These are phyloP conservation scores for Echeveria elegans DNA, from an alignment of 164 flowering plant genomes.

Conservation along the genomic window DNA sequence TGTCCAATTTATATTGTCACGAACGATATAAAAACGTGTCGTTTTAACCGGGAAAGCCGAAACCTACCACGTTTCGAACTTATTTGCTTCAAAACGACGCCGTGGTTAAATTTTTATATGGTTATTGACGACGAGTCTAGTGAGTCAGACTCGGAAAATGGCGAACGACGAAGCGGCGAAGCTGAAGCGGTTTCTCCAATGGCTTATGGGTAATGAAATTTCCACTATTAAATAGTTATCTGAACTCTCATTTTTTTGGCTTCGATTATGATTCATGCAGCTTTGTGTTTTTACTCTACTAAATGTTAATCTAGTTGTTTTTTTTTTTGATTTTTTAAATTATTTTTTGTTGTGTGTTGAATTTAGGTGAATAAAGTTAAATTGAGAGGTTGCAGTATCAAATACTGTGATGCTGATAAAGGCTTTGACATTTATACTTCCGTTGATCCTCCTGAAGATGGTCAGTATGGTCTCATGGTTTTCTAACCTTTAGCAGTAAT, in stretches of 20 bases:
- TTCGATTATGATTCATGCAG: neutral
- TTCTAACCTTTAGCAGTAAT: neutral
- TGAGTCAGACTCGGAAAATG: neutral
- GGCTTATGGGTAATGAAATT: neutral
- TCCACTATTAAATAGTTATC: too few relatives aligned
- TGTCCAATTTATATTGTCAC: too few relatives aligned
- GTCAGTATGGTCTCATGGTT: slow-evolving; percentile 17
- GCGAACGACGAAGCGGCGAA: neutral
- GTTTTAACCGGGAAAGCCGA: too few relatives aligned
- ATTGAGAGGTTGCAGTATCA: slow-evolving; percentile 73
- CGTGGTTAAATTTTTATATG: too few relatives aligned
- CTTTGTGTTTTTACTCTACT: neutral
- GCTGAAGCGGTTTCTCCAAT: neutral
- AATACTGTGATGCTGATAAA: slow-evolving; percentile 51
- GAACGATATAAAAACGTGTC: too few relatives aligned
- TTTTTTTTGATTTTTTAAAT: too few relatives aligned
- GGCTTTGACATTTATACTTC: slow-evolving; percentile 68
- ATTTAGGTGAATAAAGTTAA: slow-evolving; percentile 61
- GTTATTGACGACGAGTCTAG: too few relatives aligned
- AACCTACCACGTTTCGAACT: too few relatives aligned
- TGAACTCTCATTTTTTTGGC: too few relatives aligned
- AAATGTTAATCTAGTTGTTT: neutral
- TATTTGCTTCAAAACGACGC: neutral
- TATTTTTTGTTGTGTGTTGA: slow-evolving; percentile 8
- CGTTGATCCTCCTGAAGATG: slow-evolving; percentile 26